phyloP scores from a whole-genome alignment of 2,329 filamentous ascomycete species.

The Ambrosiella beaveri region DNA sequence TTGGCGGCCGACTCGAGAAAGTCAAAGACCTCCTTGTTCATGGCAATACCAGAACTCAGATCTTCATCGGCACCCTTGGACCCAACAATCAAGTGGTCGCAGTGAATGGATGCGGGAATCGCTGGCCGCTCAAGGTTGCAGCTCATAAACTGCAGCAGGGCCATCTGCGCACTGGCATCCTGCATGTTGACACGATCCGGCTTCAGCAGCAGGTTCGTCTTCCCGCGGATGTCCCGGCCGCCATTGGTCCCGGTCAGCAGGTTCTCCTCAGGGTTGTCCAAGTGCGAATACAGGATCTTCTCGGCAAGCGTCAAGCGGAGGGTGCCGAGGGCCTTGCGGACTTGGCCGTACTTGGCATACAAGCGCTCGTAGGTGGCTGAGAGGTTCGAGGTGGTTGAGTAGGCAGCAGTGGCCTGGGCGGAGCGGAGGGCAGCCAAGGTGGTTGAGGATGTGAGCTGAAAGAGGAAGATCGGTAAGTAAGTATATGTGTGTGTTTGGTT shows the following conservation, averaged over 20 bases:
- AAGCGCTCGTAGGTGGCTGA: conserved; percentile 70
- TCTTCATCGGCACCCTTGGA: conserved; percentile 78
- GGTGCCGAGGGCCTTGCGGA: conserved; percentile 52
- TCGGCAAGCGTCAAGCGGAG: conserved; percentile 71
- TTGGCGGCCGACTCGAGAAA: conserved; percentile 85
- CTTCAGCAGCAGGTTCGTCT: conserved; percentile 88
- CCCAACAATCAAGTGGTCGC: conserved; percentile 96
- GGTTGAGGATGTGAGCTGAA: conserved; percentile 16
- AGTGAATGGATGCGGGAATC: conserved; percentile 94
- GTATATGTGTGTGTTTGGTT: background rate
- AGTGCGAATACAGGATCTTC: conserved; percentile 95
- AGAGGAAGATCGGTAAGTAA: background rate
- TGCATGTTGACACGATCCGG: conserved; percentile 98
- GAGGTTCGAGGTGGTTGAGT: conserved; percentile 27
- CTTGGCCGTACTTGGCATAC: conserved; percentile 57
- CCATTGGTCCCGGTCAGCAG: conserved; percentile 68
- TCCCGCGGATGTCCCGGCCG: conserved; percentile 67
- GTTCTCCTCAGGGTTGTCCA: conserved; percentile 77
- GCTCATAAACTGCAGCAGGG: conserved; percentile 94
- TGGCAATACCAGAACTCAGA: conserved; percentile 65
- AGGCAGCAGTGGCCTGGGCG: conserved; percentile 17
- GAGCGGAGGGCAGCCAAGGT: conserved; percentile 19
- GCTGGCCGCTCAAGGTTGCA: conserved; percentile 79
- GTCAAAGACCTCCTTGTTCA: conserved; percentile 94
- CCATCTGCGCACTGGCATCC: conserved; percentile 97